A percentile compares a stretch with the other conserved stretches of the same genome.
Evolutionary conservation across 768 basidiomycete species (phyloP).

Genomic region (Lyophyllum atratum): DNA sequence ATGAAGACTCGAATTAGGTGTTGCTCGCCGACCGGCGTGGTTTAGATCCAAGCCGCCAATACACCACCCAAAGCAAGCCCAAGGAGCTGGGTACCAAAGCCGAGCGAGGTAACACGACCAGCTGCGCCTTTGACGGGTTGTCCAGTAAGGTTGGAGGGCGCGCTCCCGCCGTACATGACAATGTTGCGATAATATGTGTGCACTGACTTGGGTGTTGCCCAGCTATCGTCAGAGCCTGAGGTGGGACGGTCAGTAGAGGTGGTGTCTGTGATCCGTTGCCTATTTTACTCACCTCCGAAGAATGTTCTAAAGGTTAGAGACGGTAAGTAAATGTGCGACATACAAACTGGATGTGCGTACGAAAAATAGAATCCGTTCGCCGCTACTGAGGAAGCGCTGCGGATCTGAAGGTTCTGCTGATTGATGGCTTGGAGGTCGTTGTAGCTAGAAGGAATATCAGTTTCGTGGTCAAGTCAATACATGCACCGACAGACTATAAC

Average conservation of each 20-base stretch:
- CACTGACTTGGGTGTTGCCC: conserved; percentile 69
- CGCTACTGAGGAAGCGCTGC: conserved; percentile 50
- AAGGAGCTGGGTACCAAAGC: neutral
- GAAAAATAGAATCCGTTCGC: conserved; percentile 81
- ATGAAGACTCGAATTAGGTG: too few species aligned
- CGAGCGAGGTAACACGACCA: conserved; percentile 1
- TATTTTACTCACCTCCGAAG: conserved; percentile 61
- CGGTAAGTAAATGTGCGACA: conserved; percentile 2
- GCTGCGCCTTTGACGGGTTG: conserved; percentile 28
- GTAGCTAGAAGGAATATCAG: conserved; percentile 44
- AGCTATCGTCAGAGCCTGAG: conserved; percentile 62
- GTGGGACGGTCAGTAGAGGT: conserved; percentile 15
- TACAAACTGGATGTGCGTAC: conserved; percentile 37
- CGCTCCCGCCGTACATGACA: conserved; percentile 57
- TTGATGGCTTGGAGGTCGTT: conserved; percentile 66
- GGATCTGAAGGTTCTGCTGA: conserved; percentile 65
- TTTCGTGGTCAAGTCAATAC: neutral
- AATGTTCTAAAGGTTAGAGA: conserved; percentile 58
- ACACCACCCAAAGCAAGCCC: neutral
- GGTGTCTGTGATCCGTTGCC: neutral
- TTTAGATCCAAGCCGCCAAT: neutral
- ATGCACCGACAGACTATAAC: conserved; percentile 55
- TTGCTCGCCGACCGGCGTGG: neutral
- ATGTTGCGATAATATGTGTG: conserved; percentile 82
- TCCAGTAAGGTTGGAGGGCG: conserved; percentile 49